Evolutionary conservation across 441 rosid species (phyloP).

Genomic region (Melastoma candidum): DNA sequence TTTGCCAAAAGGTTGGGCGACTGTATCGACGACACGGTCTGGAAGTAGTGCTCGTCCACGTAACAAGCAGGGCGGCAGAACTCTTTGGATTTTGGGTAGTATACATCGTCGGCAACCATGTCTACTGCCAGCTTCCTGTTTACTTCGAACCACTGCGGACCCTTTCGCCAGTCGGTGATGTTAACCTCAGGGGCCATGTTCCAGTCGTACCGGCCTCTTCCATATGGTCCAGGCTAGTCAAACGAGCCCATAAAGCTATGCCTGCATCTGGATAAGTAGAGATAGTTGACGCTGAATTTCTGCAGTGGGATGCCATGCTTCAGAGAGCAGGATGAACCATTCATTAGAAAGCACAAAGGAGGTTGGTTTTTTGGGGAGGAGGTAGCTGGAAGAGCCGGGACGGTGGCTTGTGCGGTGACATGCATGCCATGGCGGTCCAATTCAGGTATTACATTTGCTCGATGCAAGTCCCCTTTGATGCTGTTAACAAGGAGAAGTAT

Average conservation of each 20-base stretch:
- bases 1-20: conserved; percentile 57
- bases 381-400: too few relatives aligned
- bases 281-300: conserved; percentile 51
- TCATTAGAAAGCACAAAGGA: conserved; percentile 38
- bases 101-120: conserved; percentile 47
- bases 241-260: conserved; percentile 72
- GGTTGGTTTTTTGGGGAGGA: too few relatives aligned
- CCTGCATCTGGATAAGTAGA: conserved; percentile 46
- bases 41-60: conserved; percentile 90
- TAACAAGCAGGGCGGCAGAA: conserved; percentile 74
- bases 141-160: conserved; percentile 91
- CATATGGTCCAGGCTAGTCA: conserved; percentile 65
- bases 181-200: conserved; percentile 60
- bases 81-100: conserved; percentile 66
- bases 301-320: conserved; percentile 71
- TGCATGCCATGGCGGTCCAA: too few relatives aligned
- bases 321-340: conserved; percentile 74
- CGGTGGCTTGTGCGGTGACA: too few relatives aligned
- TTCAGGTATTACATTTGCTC: too few relatives aligned
- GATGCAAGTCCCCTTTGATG: too few relatives aligned
- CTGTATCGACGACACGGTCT: conserved; percentile 64
- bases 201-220: conserved; percentile 63
- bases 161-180: conserved; percentile 80
- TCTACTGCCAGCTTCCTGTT: conserved; percentile 51
- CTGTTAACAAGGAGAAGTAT: too few relatives aligned